A percentile compares a stretch with the other conserved stretches of the same genome.
phyloP scores from a whole-genome alignment of 768 basidiomycete species.

The Stropharia rugosoannulata region DNA sequence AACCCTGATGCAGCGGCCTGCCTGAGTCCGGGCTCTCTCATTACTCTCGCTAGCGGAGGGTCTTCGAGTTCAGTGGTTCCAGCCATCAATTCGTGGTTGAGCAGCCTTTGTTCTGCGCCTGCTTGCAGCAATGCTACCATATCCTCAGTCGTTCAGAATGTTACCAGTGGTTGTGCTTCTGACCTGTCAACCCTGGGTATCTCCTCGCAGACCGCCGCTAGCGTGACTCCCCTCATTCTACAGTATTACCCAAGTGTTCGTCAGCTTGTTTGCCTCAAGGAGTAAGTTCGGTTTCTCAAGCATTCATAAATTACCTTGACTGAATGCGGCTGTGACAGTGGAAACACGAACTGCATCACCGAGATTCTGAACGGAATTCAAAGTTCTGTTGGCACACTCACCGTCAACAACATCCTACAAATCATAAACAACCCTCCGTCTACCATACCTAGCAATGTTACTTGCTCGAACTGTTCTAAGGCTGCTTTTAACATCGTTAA shows the following conservation, averaged over 20 bases:
- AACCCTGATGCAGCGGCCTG: conserved; percentile 47
- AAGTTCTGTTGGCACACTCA: conserved; percentile 34
- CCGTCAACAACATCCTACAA: conserved; percentile 27
- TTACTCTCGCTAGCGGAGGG: conserved; percentile 34
- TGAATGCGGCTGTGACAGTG: conserved; percentile 22
- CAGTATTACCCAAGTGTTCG: conserved; percentile 55
- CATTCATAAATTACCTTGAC: not conserved
- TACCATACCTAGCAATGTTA: conserved; percentile 33
- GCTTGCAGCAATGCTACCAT: conserved; percentile 64
- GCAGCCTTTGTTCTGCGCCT: conserved; percentile 47
- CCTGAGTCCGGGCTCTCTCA: conserved; percentile 45
- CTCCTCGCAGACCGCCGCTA: conserved; percentile 16
- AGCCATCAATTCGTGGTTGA: conserved; percentile 61
- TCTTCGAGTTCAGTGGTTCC: conserved; percentile 39
- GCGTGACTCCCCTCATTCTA: conserved; percentile 42
- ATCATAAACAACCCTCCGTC: conserved; percentile 14
- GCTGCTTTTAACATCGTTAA: conserved; percentile 44
- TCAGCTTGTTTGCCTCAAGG: conserved; percentile 58
- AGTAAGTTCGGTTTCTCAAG: conserved; percentile 43
- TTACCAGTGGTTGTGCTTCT: conserved; percentile 46
- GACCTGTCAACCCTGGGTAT: conserved; percentile 35
- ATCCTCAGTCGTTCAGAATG: conserved; percentile 47
- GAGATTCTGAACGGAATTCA: conserved; percentile 57
- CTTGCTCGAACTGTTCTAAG: conserved; percentile 56
- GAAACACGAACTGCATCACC: conserved; percentile 49